A percentile compares a stretch with the other conserved stretches of the same genome.
These are phyloP conservation scores for Cladorrhinum sp. DNA, from an alignment of 2,329 filamentous ascomycete genomes.

Conservation along the genomic window DNA sequence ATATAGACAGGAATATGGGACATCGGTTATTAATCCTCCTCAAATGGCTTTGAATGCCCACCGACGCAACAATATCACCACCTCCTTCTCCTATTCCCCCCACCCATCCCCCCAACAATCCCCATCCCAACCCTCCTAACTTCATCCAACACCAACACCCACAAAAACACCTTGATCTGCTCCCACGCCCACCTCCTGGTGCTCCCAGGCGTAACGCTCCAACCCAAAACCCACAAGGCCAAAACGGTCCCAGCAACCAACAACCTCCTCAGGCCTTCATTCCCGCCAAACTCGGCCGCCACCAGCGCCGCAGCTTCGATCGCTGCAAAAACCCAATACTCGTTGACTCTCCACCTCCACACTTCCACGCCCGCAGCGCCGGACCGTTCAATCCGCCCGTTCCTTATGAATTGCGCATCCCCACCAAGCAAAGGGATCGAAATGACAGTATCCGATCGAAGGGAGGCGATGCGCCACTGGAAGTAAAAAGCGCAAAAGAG, in stretches of 20 bases:
- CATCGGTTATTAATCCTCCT: too few relatives aligned
- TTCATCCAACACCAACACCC: constrained; percentile 19
- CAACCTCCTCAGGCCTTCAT: constrained; percentile 13
- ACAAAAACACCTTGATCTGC: constrained; percentile 19
- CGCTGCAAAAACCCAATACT: constrained; percentile 17
- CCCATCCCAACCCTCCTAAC: constrained; percentile 8
- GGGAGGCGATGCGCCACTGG: constrained; percentile 19
- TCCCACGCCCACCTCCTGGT: constrained; percentile 21
- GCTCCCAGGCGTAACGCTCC: constrained; percentile 15
- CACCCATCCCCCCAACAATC: background rate
- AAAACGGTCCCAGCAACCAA: constrained; percentile 4
- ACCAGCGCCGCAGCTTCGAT: constrained; percentile 9
- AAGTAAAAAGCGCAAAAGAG: constrained; percentile 20
- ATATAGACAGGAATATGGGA: too few relatives aligned
- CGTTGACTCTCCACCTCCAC: constrained; percentile 9
- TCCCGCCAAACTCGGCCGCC: constrained; percentile 14
- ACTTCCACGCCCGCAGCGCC: background rate
- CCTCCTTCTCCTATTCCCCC: constrained; percentile 1
- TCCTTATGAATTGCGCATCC: too few relatives aligned
- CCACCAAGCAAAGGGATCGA: constrained; percentile 3
- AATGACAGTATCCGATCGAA: constrained; percentile 8
- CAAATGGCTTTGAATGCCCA: too few relatives aligned
- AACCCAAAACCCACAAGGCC: constrained; percentile 16
- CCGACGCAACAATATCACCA: too few relatives aligned
- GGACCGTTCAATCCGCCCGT: too few relatives aligned